Percentiles rank a stretch among this genome's conserved stretches.
These are phyloP conservation scores for Diutina pseudorugosa DNA, from an alignment of 1,139 yeast species.

Conservation along the genomic window DNA sequence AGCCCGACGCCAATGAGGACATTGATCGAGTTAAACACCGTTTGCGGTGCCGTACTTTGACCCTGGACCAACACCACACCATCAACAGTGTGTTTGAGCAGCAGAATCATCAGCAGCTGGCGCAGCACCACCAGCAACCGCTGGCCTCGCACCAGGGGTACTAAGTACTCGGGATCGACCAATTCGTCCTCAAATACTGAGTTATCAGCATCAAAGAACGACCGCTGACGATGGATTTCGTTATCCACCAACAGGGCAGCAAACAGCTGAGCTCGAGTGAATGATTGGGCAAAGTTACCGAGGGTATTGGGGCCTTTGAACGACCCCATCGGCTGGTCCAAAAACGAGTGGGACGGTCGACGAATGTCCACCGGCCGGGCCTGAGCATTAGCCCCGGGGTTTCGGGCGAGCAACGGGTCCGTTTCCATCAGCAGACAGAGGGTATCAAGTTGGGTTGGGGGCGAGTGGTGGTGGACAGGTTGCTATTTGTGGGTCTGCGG, in stretches of 20 bases:
- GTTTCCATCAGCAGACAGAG: too few relatives aligned
- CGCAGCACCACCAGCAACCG: conserved; percentile 45
- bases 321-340: conserved; percentile 2
- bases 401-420: background rate
- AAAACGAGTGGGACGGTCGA: background rate
- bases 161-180: conserved; percentile 62
- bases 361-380: conserved; percentile 2
- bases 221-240: background rate
- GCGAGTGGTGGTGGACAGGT: too few relatives aligned
- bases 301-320: conserved; percentile 3
- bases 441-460: too few relatives aligned
- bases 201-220: conserved; percentile 1
- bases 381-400: background rate
- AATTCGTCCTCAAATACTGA: conserved; percentile 38
- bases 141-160: conserved; percentile 54
- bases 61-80: conserved; percentile 74
- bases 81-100: conserved; percentile 15
- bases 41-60: conserved; percentile 52
- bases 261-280: conserved; percentile 3
- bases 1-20: conserved; percentile 38
- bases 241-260: conserved; percentile 2
- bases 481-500: background rate
- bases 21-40: conserved; percentile 35
- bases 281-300: background rate
- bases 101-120: conserved; percentile 24